phyloP scores from a whole-genome alignment of 495 filamentous ascomycete genomes.

The Xeromyces bisporus region DNA sequence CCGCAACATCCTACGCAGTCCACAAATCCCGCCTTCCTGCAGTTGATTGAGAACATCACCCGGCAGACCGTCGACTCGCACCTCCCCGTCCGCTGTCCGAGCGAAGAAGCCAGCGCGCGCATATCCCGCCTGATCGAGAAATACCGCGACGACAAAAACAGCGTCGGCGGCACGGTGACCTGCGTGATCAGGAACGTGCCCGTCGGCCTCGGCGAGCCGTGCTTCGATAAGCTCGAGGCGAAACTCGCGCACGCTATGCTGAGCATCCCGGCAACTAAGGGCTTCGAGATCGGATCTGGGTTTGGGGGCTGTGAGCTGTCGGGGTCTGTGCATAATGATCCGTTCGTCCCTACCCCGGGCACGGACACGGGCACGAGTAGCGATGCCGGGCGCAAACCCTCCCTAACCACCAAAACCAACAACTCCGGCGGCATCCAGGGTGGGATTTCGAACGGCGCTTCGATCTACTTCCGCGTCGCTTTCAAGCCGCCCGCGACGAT shows the following conservation, averaged over 20 bases:
- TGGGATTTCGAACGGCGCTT: slow-evolving; percentile 87
- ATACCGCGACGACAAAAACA: slow-evolving; percentile 66
- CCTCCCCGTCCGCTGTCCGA: slow-evolving; percentile 75
- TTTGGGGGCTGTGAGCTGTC: slow-evolving; percentile 79
- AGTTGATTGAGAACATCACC: slow-evolving; percentile 55
- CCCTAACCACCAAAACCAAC: slow-evolving; percentile 81
- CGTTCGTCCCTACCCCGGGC: slow-evolving; percentile 53
- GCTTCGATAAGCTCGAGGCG: slow-evolving; percentile 93
- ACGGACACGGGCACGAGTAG: slow-evolving; percentile 18
- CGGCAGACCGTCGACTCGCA: slow-evolving; percentile 68
- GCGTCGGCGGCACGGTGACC: slow-evolving; percentile 89
- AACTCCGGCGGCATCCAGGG: slow-evolving; percentile 95
- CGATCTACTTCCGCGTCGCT: slow-evolving; percentile 85
- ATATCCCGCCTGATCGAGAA: slow-evolving; percentile 73
- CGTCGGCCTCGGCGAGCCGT: slow-evolving; percentile 78
- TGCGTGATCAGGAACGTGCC: slow-evolving; percentile 90
- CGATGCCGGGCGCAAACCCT: slow-evolving; percentile 24
- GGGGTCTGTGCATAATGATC: slow-evolving; percentile 85
- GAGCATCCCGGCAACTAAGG: slow-evolving; percentile 91
- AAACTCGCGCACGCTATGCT: slow-evolving; percentile 92
- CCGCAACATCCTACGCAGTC: slow-evolving; percentile 50
- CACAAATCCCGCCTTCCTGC: slow-evolving; percentile 72
- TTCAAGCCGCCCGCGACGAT: slow-evolving; percentile 98
- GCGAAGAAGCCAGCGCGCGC: slow-evolving; percentile 39
- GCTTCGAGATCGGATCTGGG: slow-evolving; percentile 90